Conservation (phyloP, 768 basidiomycete genomes). For the Fistulinella prunicolor region DNA sequence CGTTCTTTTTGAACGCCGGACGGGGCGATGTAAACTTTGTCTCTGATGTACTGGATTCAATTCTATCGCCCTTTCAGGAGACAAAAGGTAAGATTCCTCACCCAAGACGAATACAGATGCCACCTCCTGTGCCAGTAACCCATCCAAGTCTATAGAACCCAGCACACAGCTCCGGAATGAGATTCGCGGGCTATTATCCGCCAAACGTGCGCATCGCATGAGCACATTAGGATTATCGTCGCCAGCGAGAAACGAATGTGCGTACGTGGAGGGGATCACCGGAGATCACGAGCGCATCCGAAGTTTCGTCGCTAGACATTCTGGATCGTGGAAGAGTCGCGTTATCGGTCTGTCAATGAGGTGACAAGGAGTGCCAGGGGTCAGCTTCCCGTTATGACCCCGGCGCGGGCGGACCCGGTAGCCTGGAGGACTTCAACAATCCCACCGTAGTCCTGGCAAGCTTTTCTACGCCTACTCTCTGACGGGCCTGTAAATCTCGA, state of each 20-base stretch:
- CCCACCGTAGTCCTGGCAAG: too few relatives aligned
- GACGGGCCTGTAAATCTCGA: too few relatives aligned
- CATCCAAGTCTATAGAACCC: slow-evolving; percentile 86
- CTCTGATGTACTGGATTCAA: slow-evolving; percentile 34
- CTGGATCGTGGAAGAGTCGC: neutral
- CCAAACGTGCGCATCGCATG: too few relatives aligned
- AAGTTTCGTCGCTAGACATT: slow-evolving; percentile 24
- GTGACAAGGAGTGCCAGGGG: too few relatives aligned
- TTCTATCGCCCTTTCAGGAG: neutral
- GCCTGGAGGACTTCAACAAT: too few relatives aligned
- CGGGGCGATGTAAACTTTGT: slow-evolving; percentile 83
- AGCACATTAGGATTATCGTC: too few relatives aligned
- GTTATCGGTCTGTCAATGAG: neutral
- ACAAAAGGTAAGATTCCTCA: slow-evolving; percentile 19
- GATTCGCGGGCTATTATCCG: slow-evolving; percentile 80
- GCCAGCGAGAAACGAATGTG: neutral
- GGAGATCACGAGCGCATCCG: slow-evolving; percentile 57
- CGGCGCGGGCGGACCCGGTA: too few relatives aligned
- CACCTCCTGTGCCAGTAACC: slow-evolving; percentile 89
- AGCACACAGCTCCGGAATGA: slow-evolving; percentile 82
- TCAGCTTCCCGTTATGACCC: too few relatives aligned
- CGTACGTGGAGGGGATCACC: slow-evolving; percentile 61
- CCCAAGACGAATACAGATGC: slow-evolving; percentile 73
- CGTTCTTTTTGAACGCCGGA: slow-evolving; percentile 91
- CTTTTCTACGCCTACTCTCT: too few relatives aligned